A percentile compares a stretch with the other conserved stretches of the same genome.
Evolutionary conservation across 352 stramenopile species (phyloP).

Genomic region (Lagenidium sp.): DNA sequence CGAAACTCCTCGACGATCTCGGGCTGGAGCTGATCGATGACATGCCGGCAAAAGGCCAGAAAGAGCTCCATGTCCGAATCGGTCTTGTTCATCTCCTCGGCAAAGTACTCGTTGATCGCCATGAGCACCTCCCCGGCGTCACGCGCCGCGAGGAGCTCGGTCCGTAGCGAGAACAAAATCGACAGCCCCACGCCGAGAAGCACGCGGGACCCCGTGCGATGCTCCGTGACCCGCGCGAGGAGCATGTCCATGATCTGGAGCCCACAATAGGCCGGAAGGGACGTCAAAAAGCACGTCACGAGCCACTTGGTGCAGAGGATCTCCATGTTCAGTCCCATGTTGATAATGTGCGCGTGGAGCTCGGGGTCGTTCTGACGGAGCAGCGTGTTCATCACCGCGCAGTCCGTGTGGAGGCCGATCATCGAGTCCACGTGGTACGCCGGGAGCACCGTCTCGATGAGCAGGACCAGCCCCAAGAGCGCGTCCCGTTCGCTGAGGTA

Average conservation of each 20-base stretch:
- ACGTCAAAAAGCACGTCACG: constrained; percentile 81
- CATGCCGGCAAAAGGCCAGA: constrained; percentile 44
- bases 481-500: constrained; percentile 57
- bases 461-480: constrained; percentile 45
- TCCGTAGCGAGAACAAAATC: constrained; percentile 65
- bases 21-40: constrained; percentile 63
- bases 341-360: constrained; percentile 56
- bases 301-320: constrained; percentile 86
- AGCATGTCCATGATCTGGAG: constrained; percentile 81
- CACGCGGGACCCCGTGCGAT: constrained; percentile 57
- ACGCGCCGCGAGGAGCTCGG: constrained; percentile 47
- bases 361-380: constrained; percentile 67
- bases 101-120: constrained; percentile 74
- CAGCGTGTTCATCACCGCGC: constrained; percentile 75
- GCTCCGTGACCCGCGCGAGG: constrained; percentile 44
- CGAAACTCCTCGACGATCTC: constrained; percentile 68
- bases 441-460: constrained; percentile 69
- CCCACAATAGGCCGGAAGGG: constrained; percentile 50
- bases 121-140: constrained; percentile 74
- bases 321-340: constrained; percentile 80
- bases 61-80: constrained; percentile 64
- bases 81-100: constrained; percentile 57
- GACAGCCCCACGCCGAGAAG: constrained; percentile 65
- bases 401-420: constrained; percentile 79
- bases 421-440: constrained; percentile 81